Base-by-base conservation (phyloP, 2,329 filamentous ascomycete species). In the Fusarium buharicum region DNA sequence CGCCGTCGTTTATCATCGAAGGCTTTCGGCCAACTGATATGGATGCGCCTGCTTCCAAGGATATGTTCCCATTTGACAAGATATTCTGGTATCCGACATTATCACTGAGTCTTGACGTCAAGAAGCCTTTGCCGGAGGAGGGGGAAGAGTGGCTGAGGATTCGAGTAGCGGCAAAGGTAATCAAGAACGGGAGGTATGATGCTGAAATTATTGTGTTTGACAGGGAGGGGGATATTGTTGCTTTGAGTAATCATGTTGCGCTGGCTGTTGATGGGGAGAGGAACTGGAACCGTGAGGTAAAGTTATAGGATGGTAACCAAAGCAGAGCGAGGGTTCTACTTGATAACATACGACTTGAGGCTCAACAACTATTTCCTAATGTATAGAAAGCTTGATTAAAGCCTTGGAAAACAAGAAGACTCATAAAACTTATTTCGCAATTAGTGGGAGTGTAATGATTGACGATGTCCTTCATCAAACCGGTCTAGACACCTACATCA, bases 11-110 rank as follows among this genome's bases (percentile, higher is more conserved):
- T 70, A 79, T 90, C 20, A 74, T 90, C 13, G 87, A 91, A 73
- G 73, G 76, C 1, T 81, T 77, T 40, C 72, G 78, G 4, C 76
- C 76, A 13, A 58, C 52, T 3, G 64, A 60, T 11, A 37, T 59
- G 12, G 70, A 73, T 2, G 58, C 55, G 9, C 59, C 59, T 0
- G 28, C 55, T 10, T 52, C 63, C 2, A 24, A 57, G 24, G 70
- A 62, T 3, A 48, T 57, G 4, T 71, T 73, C 30, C 54, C 66
- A 1, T 49, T 59, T 30, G 65, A 74, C 41, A 71, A 73, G 9
- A 66, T 73, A 6, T 86, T 86, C 66, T 93, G 90, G 91, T 92
- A 91, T 72, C 90, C 90, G 0, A 96, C 91, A 0, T 75, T 96
- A 2, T 78, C 88, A 16, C 76, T 95, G 71, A 92, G 91, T 72